Evolutionary conservation across 768 basidiomycete genomes (phyloP), one percentile per base, ranked within the genome.

Genomic region (Lentinula raphanica): DNA sequence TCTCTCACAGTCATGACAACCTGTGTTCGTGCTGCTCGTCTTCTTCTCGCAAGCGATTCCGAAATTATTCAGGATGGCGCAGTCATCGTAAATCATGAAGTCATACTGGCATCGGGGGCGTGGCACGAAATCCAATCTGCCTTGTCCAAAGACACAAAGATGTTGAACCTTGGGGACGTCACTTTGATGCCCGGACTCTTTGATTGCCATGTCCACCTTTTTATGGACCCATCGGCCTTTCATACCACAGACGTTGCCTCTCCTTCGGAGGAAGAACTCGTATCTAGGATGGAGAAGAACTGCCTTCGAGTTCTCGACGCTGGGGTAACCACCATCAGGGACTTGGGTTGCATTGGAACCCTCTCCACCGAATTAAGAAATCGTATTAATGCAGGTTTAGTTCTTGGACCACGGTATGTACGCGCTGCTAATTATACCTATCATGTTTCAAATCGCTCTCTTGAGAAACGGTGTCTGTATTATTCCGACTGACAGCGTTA

Each of bases 141-240:
- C 17, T 48, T 58, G 19, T 23, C 56, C 9, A 3, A 48, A 15
- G n/a, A 25, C 17, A 3, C 56, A 7, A 28, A 21, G 11, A 27
- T 58, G 12, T 13, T 40, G 2, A 45, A 58, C 25, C 56, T 58
- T 28, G 56, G 56, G 25, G 48, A 58, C 27, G 35, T 49, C 6
- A 58, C 56, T n/a, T 17, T 58, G 8, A 58, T 58, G 56, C 56
- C 56, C 3, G 56, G 56, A 12, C 36, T 58, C 5, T 48, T 58
- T 21, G 56, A 58, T 28, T 58, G 56, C 48, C 56, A 58, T 39
- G 56, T 58, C 27, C 56, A 58, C 31, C 45, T 58, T n/a, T 58
- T 31, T 17, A 48, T 58, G 56, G 56, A 58, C 25, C 56, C 56
- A 11, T 29, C 46, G 27, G 35, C 36, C 1, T 44, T 44, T 35